Evolutionary conservation across 2,329 filamentous ascomycete genomes (phyloP), one percentile per base, ranked within the genome.

Genomic region (Cercospora berteroae): DNA sequence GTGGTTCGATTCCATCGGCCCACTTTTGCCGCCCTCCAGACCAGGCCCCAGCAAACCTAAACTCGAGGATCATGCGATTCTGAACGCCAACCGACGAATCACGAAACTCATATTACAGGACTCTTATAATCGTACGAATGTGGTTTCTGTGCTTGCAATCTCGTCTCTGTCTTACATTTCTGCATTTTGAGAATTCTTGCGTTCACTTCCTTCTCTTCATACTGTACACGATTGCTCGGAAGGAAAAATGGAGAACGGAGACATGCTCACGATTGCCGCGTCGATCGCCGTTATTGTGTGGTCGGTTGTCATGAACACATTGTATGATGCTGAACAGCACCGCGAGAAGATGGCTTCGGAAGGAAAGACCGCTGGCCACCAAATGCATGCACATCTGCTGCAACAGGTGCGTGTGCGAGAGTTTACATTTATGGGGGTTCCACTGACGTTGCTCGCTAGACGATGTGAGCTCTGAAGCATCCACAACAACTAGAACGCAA

Each of bases 311-410:
- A 65, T 65, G 56, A 65, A 65, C 42, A 65, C 39, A 6, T 23
- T 65, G 20, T 60, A 65, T 27, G 56, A 65, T 36, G 63, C 63
- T 25, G 63, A 65, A 29, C 61, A 64, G 52, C 50, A 64, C n/a
- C 27, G 50, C 10, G 59, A 61, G 25, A 63, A 63, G 27, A 55
- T 63, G 44, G 48, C 60, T 12, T 16, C 29, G 2, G 48, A 63
- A 25, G 44, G 60, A 36, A 25, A 48, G 33, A n/a, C 60, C 33
- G 29, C 31, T 55, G 31, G 60, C 25, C 55, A 58, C 6, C 55
- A 58, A 20, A 58, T 58, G 31, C 55, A 33, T 58, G 29, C 16
- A 13, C 55, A 31, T 58, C 5, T 58, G n/a, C 27, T 58, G 55
- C 55, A 58, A 23, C 55, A 36, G 27, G 55, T 58, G 18, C 29